Percentiles rank a stretch among this genome's conserved stretches.
phyloP scores from a whole-genome alignment of 352 stramenopile genomes.

The Aphanomyces cochlioides region DNA sequence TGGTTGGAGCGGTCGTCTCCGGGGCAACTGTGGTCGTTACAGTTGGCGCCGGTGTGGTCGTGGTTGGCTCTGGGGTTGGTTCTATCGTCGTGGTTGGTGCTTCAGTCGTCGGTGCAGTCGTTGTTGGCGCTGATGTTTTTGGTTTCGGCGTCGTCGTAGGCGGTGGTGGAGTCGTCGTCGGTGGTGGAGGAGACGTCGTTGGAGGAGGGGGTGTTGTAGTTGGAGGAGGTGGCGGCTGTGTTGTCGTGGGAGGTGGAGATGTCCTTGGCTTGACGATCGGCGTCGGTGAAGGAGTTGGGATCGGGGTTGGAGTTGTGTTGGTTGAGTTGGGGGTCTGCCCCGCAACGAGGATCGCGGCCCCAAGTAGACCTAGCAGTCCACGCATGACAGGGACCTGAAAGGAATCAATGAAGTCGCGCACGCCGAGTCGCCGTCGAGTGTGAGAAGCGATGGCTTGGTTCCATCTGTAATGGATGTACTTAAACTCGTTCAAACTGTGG shows the following conservation, averaged over 20 bases:
- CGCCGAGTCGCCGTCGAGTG: no score
- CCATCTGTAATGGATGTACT: no score
- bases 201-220: neutral
- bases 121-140: neutral
- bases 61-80: neutral
- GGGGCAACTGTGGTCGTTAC: neutral
- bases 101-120: neutral
- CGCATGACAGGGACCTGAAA: no score
- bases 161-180: neutral
- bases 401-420: neutral
- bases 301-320: neutral
- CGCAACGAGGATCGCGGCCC: neutral
- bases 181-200: neutral
- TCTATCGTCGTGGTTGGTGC: neutral
- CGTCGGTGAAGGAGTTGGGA: neutral
- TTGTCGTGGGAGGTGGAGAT: conserved; percentile 3
- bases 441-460: no score
- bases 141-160: neutral
- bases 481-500: no score
- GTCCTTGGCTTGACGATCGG: neutral
- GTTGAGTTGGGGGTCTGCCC: neutral
- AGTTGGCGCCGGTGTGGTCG: neutral
- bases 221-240: neutral
- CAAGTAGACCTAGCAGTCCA: neutral
- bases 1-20: neutral